Conservation (phyloP, 2,329 filamentous ascomycete genomes). For the Phaeosphaeriaceae sp. region DNA sequence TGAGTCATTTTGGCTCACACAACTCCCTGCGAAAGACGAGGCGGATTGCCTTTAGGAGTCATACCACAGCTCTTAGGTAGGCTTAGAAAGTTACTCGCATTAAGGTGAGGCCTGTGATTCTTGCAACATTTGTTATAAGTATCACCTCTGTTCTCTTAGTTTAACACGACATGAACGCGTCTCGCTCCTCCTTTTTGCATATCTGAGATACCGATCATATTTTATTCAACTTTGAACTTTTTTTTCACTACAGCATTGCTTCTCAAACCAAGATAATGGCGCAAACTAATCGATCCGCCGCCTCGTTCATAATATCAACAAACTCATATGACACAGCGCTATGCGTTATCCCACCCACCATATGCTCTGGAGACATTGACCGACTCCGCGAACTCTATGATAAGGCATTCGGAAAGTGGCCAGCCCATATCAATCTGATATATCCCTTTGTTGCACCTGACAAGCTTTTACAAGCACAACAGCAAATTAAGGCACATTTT, state of each 20-base stretch:
- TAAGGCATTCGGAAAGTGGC: conserved; percentile 66
- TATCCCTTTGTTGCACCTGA: conserved; percentile 68
- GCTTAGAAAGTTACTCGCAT: conserved; percentile 1
- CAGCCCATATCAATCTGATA: conserved; percentile 69
- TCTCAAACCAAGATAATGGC: conserved; percentile 23
- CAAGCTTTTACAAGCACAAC: conserved; percentile 53
- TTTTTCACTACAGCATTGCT: too few relatives aligned
- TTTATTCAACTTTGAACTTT: not conserved
- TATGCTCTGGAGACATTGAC: conserved; percentile 59
- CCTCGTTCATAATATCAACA: conserved; percentile 22
- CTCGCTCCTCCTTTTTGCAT: not conserved
- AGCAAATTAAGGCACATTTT: conserved; percentile 49
- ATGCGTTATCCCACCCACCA: conserved; percentile 62
- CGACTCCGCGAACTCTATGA: conserved; percentile 67
- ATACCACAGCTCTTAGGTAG: conserved; percentile 16
- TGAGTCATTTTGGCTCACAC: conserved; percentile 37
- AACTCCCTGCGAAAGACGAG: conserved; percentile 4
- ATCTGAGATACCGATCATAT: conserved; percentile 14
- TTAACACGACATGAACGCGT: not conserved
- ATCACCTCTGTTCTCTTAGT: not conserved
- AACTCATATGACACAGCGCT: conserved; percentile 65
- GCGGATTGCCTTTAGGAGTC: conserved; percentile 14
- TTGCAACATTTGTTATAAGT: conserved; percentile 9
- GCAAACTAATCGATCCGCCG: conserved; percentile 2
- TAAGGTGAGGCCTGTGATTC: conserved; percentile 5